Evolutionary conservation across 352 stramenopile species (phyloP), one percentile per base, ranked within the genome.

Genomic region (Phytophthora lateralis): DNA sequence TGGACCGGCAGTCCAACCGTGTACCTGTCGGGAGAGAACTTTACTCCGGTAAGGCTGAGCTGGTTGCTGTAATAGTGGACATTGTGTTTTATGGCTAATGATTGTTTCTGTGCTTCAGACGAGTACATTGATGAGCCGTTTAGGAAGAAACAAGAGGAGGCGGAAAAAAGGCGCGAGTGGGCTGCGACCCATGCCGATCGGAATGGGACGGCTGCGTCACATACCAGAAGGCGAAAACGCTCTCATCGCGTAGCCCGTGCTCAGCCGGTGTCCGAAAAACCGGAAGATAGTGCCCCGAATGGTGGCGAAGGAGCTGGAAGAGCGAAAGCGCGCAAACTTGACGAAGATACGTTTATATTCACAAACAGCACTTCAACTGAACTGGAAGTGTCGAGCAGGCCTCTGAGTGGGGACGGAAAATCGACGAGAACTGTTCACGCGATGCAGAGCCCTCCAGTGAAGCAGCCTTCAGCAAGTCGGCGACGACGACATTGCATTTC

Each of bases 21-120:
- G 58, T 73, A 37, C 57, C 29, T 15, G 69, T 84, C 15, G 59
- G 51, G 27, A 71, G 85, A 21, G 64, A 89, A 0, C 92, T 80
- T 53, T 94, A 94, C 32, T 74, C 92, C 39, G 81, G 83, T 89
- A 35, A 21, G 39, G 62, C 32, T 55, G 2, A 18, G 39, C 29
- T 18, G 4, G 7, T 27, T 26, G 15, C 5, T 14, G 21, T 45
- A 11, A 17, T 6, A 12, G 30, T 17, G 4, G 6, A 17, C 18
- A 15, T 8, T n/a, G 21, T 50, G 15, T 18, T 38, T 10, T 35
- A 17, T 10, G 29, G 20, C 29, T 63, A 38, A 47, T 20, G 18
- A 6, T 24, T 24, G 52, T 37, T 26, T 21, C 14, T 59, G 24
- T 61, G n/a, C 10, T 26, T 37, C 47, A 90, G 81, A 93, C 42